These are phyloP conservation scores for Lathyrus aphaca DNA, from an alignment of 306 rosid genomes.

Conservation along the genomic window DNA sequence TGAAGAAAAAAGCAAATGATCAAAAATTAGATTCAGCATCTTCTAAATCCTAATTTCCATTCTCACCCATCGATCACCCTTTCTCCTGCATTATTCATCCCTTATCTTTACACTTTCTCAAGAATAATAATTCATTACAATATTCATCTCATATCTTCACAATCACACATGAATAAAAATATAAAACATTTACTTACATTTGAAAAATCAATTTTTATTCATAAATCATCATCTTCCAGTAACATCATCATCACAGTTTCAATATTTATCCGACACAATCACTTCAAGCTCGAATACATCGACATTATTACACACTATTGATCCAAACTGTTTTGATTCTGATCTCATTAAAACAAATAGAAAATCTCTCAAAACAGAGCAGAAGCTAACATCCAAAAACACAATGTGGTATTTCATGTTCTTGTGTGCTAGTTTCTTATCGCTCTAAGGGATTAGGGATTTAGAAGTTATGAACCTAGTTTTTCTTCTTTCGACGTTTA, in stretches of 20 bases:
- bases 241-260: constrained; percentile 15
- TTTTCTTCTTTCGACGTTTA: too few species aligned
- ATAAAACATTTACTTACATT: constrained; percentile 8
- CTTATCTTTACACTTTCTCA: constrained; percentile 23
- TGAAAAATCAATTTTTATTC: neutral
- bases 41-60: too few species aligned
- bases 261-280: constrained; percentile 73
- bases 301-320: constrained; percentile 54
- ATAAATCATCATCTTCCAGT: neutral
- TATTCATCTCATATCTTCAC: constrained; percentile 1
- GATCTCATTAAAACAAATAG: constrained; percentile 61
- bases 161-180: constrained; percentile 17
- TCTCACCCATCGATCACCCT: constrained; percentile 11
- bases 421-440: constrained; percentile 66
- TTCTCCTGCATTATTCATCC: constrained; percentile 23
- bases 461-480: too few species aligned
- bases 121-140: constrained; percentile 1
- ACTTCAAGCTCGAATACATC: constrained; percentile 81
- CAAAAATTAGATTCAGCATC: too few species aligned
- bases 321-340: constrained; percentile 62
- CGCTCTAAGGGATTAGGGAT: too few species aligned
- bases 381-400: constrained; percentile 69
- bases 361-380: constrained; percentile 69
- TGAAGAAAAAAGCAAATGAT: too few species aligned
- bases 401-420: constrained; percentile 73